Evolutionary conservation across 352 stramenopile species (phyloP), one percentile per base, ranked within the genome.

Genomic region (Globisporangium camurandrum): DNA sequence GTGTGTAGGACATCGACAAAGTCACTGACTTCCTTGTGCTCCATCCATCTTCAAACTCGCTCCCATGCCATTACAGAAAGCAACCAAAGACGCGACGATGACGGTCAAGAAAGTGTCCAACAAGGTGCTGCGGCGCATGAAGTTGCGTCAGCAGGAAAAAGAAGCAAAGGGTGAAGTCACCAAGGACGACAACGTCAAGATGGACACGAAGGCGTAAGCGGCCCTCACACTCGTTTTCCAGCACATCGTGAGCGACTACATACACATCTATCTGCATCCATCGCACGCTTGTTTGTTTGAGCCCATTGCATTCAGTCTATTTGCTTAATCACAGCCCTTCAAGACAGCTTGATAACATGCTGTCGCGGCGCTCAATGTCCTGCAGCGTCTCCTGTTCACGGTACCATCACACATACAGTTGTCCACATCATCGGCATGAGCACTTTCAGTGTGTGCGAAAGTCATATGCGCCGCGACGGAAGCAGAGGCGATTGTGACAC

Each of bases 71-170:
- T 5, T 57, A 27, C 45, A 78, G 58, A 84, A 86, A 80, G 71
- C 72, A 31, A 52, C 68, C 20, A 84, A 84, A 54, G 75, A 71
- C 49, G 61, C 75, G 52, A 83, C 65, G 38, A 57, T 40, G 31
- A 37, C 47, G 23, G 68, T 76, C 40, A 89, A 87, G 64, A 89
- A 87, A 51, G 72, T 89, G 30, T 84, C 77, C 26, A 75, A 49
- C 56, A 89, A 89, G 49, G 77, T 89, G 51, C 46, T 82, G 58
- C 63, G 75, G 39, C 68, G 77, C 46, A 89, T 87, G 62, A 66
- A 74, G 43, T 54, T 66, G 26, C 72, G 75, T 23, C 61, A 84
- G 57, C 50, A 69, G 54, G 77, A 87, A 47, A 75, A 82, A 54
- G 69, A 84, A 31, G 61, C 60, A 26, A 66, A 71, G 31, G 67